phyloP scores from a whole-genome alignment of 352 stramenopile species.

The Phytophthora ramorum region DNA sequence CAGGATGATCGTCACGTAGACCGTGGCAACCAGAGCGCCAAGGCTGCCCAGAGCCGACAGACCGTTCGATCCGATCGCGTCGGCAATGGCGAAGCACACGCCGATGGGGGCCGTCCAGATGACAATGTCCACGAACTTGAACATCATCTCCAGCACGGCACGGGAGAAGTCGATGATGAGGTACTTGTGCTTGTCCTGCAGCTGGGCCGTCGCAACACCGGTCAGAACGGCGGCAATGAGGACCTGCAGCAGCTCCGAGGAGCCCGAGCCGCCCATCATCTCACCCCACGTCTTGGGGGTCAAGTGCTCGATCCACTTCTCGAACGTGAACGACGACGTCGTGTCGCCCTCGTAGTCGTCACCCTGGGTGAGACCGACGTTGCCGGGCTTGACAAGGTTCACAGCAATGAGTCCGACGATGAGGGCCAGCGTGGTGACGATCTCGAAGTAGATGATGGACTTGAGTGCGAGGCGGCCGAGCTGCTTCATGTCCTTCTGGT shows the following conservation, averaged over 20 bases:
- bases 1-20: slow-evolving; percentile 56
- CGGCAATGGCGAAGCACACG: slow-evolving; percentile 65
- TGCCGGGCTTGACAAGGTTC: slow-evolving; percentile 64
- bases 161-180: slow-evolving; percentile 50
- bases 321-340: slow-evolving; percentile 45
- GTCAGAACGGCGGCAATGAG: slow-evolving; percentile 56
- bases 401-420: slow-evolving; percentile 55
- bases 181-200: slow-evolving; percentile 44
- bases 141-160: slow-evolving; percentile 71
- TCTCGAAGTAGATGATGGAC: slow-evolving; percentile 75
- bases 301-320: slow-evolving; percentile 64
- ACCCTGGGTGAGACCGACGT: slow-evolving; percentile 42
- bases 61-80: slow-evolving; percentile 60
- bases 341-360: slow-evolving; percentile 39
- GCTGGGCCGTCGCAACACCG: slow-evolving; percentile 44
- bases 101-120: slow-evolving; percentile 68
- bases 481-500: slow-evolving; percentile 65
- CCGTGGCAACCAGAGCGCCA: slow-evolving; percentile 46
- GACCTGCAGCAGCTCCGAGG: slow-evolving; percentile 66
- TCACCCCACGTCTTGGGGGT: slow-evolving; percentile 74
- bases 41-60: slow-evolving; percentile 46
- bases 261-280: slow-evolving; percentile 68
- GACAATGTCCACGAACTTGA: slow-evolving; percentile 73
- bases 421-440: slow-evolving; percentile 57
- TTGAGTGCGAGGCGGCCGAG: slow-evolving; percentile 61